A percentile compares a stretch with the other conserved stretches of the same genome.
phyloP scores from a whole-genome alignment of 116 monocot species.

The Phalaenopsis hybrid region DNA sequence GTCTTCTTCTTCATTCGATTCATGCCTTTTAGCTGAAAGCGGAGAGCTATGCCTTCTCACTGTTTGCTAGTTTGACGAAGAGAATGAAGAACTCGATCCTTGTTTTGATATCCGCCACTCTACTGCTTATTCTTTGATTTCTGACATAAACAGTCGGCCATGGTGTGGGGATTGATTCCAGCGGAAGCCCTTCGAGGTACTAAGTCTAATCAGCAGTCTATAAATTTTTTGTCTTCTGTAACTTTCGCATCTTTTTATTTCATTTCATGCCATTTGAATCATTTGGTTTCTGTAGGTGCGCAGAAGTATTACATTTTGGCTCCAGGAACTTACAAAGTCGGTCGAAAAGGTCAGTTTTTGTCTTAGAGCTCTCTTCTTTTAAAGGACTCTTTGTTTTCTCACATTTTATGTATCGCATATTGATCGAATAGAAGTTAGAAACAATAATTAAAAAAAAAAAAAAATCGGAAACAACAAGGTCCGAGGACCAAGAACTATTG shows the following conservation, averaged over 20 bases:
- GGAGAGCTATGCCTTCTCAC: background rate
- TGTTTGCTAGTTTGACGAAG: background rate
- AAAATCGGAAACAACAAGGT: no score
- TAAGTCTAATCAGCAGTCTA: background rate
- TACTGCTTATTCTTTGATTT: background rate
- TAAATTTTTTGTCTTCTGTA: background rate
- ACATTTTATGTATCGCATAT: background rate
- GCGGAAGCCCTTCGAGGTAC: constrained; percentile 53
- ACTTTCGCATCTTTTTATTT: background rate
- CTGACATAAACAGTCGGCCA: constrained; percentile 9
- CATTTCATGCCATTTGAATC: background rate
- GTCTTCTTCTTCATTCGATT: background rate
- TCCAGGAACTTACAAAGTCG: constrained; percentile 72
- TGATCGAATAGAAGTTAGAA: background rate
- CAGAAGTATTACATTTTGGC: constrained; percentile 80
- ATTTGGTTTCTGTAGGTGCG: constrained; percentile 29
- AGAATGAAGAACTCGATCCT: background rate
- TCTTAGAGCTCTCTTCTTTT: background rate
- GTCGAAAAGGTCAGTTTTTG: constrained; percentile 65
- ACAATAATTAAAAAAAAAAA: background rate
- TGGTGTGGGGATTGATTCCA: constrained; percentile 89
- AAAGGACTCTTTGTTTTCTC: background rate
- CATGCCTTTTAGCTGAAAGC: background rate
- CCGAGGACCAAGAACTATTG: background rate
- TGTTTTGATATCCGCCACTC: background rate